phyloP scores from a whole-genome alignment of 306 rosid genomes.

The Cicer pinnatifidum region DNA sequence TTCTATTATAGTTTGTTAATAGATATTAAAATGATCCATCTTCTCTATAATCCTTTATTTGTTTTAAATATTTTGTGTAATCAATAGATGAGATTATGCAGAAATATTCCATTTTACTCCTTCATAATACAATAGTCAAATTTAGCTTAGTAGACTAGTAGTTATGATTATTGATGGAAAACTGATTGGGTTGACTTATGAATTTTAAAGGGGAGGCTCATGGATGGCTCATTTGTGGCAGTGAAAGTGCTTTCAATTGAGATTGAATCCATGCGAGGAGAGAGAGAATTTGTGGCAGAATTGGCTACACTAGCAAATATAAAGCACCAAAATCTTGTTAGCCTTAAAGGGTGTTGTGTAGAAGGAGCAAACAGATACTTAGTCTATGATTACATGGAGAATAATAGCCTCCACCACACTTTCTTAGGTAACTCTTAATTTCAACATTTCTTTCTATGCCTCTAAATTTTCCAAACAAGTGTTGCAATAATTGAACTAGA shows the following conservation, averaged over 20 bases:
- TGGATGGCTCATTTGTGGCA: constrained; percentile 69
- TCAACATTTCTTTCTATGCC: not conserved
- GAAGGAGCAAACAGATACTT: constrained; percentile 76
- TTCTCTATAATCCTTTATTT: too few species aligned
- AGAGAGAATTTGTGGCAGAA: constrained; percentile 81
- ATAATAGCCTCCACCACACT: constrained; percentile 70
- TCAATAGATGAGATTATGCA: too few species aligned
- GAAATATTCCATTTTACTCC: too few species aligned
- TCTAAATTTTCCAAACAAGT: not conserved
- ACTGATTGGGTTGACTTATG: constrained; percentile 41
- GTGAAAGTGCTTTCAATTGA: constrained; percentile 81
- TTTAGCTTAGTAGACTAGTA: not conserved
- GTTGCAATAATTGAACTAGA: not conserved
- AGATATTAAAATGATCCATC: too few species aligned
- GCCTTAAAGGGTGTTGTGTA: constrained; percentile 77
- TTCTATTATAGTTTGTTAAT: too few species aligned
- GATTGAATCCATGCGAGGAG: constrained; percentile 84
- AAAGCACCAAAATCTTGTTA: constrained; percentile 77
- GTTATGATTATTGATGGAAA: constrained; percentile 5
- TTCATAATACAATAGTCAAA: not conserved
- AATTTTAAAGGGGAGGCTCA: constrained; percentile 64
- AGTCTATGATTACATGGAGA: constrained; percentile 89
- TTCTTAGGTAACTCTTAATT: constrained; percentile 58
- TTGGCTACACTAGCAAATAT: constrained; percentile 72
- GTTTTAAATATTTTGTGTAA: too few species aligned